Base-by-base conservation (phyloP, 345 rosid genomes). In the Sonneratia caseolaris region DNA sequence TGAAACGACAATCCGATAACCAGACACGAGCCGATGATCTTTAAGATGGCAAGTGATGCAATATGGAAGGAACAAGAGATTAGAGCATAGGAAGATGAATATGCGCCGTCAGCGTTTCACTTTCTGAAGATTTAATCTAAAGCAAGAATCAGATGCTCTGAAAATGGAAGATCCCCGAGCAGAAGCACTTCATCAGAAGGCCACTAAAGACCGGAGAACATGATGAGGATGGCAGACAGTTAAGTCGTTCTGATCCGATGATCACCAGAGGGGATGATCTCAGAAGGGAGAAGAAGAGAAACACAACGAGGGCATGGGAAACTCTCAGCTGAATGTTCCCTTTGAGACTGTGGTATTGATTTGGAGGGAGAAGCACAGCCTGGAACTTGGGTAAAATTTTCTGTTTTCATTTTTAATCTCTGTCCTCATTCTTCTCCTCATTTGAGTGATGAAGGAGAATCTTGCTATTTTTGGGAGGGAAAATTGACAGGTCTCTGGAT, bases 261-360 rank as follows among this genome's bases (percentile, higher is more conserved):
- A 35, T 48, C 12, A 53, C 42, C 65, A 27, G 66, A 51, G 18
- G 35, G 38, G 73, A 48, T 38, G 66, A 56, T 43, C n/a, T 32
- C 6, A 19, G 22, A 53, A 53, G 4, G 18, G 37, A 14, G 37
- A 3, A 15, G 18, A 10, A n/a, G 27, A 62, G 38, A 27, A 27
- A 32, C 10, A 13, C 14, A 27, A 11, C 16, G 27, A 62, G 8
- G 37, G 37, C 37, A 48, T 7, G 47, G 7, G 13, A 32, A 37
- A 43, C 3, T 37, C 3, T 12, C 32, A 1, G 57, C 7, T 68
- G 9, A 53, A 47, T 8, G 51, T 47, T 9, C 14, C 35, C 35
- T 57, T 57, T 57, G 64, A 57, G n/a, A n/a, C 64, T n/a, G 64
- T 57, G 64, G 64, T n/a, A 24, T 57, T 57, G 24, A 57, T 57